phyloP scores from a whole-genome alignment of 2,329 filamentous ascomycete species.

The Phoma sp. region DNA sequence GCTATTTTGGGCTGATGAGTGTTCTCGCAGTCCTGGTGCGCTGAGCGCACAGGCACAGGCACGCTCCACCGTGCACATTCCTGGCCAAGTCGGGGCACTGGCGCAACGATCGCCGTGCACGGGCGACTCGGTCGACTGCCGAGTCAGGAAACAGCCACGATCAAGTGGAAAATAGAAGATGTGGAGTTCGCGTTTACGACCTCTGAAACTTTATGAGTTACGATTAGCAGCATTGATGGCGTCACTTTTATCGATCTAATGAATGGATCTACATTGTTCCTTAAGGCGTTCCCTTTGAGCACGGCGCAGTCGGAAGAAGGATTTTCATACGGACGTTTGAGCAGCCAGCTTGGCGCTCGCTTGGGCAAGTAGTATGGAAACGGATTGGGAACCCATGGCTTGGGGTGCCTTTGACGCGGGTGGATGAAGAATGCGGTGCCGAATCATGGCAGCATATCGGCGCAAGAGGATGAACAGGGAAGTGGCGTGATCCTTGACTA shows the following conservation, averaged over 20 bases:
- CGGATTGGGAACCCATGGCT: constrained; percentile 4
- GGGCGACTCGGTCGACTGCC: constrained; percentile 3
- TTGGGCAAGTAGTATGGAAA: constrained; percentile 4
- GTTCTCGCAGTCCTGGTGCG: constrained; percentile 47
- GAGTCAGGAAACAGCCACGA: constrained; percentile 7
- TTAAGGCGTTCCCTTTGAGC: not conserved
- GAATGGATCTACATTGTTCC: constrained; percentile 1
- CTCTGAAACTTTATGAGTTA: constrained; percentile 4
- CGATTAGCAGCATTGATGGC: constrained; percentile 5
- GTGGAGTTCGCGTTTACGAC: constrained; percentile 6
- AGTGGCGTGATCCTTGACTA: constrained; percentile 9
- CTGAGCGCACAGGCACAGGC: constrained; percentile 28
- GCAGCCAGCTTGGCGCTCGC: constrained; percentile 12
- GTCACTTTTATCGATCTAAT: constrained; percentile 2
- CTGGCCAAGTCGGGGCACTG: constrained; percentile 13
- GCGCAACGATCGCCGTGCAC: constrained; percentile 19
- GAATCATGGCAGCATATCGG: constrained; percentile 9
- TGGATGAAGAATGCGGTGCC: constrained; percentile 7
- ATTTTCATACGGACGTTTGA: constrained; percentile 3
- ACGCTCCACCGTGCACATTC: constrained; percentile 15
- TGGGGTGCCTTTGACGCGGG: constrained; percentile 6
- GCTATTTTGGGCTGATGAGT: constrained; percentile 50
- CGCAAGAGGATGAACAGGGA: constrained; percentile 1
- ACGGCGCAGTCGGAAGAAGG: constrained; percentile 6
- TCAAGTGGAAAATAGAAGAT: not conserved